Conservation (phyloP, 179 eudicot species). For the Heliamphora pulchella region DNA sequence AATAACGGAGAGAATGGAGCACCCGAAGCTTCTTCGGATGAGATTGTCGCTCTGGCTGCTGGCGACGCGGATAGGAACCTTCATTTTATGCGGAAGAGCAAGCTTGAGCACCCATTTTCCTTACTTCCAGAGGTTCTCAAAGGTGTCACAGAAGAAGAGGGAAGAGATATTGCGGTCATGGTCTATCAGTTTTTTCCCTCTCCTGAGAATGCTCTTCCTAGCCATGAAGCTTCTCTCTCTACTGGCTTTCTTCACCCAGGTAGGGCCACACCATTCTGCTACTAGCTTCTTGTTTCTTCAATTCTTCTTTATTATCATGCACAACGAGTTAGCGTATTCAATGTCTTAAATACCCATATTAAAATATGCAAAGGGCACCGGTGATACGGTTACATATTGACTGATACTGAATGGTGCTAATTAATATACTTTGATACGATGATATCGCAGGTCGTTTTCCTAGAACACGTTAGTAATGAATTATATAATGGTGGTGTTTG, state of each 20-base stretch:
- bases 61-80: conserved; percentile 14
- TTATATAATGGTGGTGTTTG: too few relatives aligned
- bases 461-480: too few relatives aligned
- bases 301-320: too few relatives aligned
- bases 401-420: too few relatives aligned
- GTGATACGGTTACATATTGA: too few relatives aligned
- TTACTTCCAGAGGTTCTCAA: conserved; percentile 5
- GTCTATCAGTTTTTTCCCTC: conserved; percentile 1
- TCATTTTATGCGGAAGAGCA: neutral
- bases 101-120: conserved; percentile 9
- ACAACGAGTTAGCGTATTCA: too few relatives aligned
- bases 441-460: too few relatives aligned
- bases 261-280: neutral
- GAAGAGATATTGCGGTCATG: conserved; percentile 10
- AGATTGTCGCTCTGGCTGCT: neutral
- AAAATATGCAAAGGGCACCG: too few relatives aligned
- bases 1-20: neutral
- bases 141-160: conserved; percentile 10
- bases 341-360: too few relatives aligned
- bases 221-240: conserved; percentile 5
- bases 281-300: too few relatives aligned
- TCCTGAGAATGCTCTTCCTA: conserved; percentile 9
- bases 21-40: neutral
- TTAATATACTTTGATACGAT: too few relatives aligned
- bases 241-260: conserved; percentile 17